Evolutionary conservation across 2,329 filamentous ascomycete species (phyloP).

Genomic region (Macroventuria anomochaeta): DNA sequence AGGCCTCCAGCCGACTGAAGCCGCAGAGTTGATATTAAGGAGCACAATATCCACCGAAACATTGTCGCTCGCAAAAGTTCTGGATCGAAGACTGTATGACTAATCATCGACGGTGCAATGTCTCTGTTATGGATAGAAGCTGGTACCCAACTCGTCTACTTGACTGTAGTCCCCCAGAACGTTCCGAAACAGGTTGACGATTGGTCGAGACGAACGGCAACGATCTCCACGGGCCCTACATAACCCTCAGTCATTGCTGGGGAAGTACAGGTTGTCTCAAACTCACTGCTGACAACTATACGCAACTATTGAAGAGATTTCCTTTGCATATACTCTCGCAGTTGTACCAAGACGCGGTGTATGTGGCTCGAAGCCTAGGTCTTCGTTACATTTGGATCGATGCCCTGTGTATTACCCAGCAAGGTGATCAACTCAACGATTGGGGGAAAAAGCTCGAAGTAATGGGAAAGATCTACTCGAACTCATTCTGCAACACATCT

Average conservation of each 20-base stretch:
- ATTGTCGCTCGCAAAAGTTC: background rate
- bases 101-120: conserved; percentile 10
- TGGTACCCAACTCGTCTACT: conserved; percentile 20
- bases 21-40: background rate
- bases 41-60: background rate
- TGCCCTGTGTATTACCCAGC: conserved; percentile 14
- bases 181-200: background rate
- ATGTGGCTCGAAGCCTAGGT: conserved; percentile 12
- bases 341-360: conserved; percentile 28
- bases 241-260: conserved; percentile 20
- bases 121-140: background rate
- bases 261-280: conserved; percentile 1
- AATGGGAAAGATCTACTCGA: conserved; percentile 17
- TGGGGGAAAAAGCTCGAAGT: conserved; percentile 7
- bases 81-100: conserved; percentile 1
- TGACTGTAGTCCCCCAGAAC: background rate
- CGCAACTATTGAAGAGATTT: background rate
- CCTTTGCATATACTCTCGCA: conserved; percentile 11
- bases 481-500: conserved; percentile 16
- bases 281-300: conserved; percentile 2
- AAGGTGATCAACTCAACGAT: conserved; percentile 3
- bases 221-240: conserved; percentile 1
- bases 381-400: conserved; percentile 32
- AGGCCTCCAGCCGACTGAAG: background rate
- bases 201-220: conserved; percentile 9